phyloP scores from a whole-genome alignment of 2,329 filamentous ascomycete species.

The Paraconiothyrium brasiliense region DNA sequence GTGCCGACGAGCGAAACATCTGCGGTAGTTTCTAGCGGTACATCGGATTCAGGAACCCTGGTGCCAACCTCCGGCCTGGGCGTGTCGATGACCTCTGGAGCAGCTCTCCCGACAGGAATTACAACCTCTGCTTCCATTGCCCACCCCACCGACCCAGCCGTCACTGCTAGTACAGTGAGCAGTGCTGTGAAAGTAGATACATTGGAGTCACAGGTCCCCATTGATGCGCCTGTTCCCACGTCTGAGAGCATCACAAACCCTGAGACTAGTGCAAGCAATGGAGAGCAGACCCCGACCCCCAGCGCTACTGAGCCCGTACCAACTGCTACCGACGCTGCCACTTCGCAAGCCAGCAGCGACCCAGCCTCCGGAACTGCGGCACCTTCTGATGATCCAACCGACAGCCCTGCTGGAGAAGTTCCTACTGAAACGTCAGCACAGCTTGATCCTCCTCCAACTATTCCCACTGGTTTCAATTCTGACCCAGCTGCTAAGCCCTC shows the following conservation, averaged over 20 bases:
- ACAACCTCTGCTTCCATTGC: conserved; percentile 5
- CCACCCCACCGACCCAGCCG: conserved; percentile 7
- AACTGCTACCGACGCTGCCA: conserved; percentile 8
- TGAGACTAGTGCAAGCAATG: conserved; percentile 2
- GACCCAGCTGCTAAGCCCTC: conserved; percentile 15
- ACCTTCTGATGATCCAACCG: conserved; percentile 9
- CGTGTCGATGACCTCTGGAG: conserved; percentile 13
- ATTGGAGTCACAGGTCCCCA: conserved; percentile 11
- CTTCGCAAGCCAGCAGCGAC: conserved; percentile 4
- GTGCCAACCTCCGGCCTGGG: conserved; percentile 7
- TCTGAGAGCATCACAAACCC: conserved; percentile 13
- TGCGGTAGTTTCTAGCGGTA: not conserved
- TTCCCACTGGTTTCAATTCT: conserved; percentile 16
- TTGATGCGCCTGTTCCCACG: conserved; percentile 7
- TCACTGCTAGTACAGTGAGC: not conserved
- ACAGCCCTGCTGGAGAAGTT: conserved; percentile 1
- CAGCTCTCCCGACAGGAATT: conserved; percentile 2
- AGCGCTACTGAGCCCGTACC: conserved; percentile 10
- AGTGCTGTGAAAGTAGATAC: conserved; percentile 9
- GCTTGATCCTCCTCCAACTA: conserved; percentile 10
- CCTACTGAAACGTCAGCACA: conserved; percentile 8
- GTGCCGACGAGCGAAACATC: not conserved
- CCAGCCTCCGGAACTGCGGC: conserved; percentile 4
- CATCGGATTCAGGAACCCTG: not conserved
- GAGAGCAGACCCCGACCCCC: conserved; percentile 8